Conservation (phyloP, 1,284 basidiomycete species). For the Athelia psychrophila region DNA sequence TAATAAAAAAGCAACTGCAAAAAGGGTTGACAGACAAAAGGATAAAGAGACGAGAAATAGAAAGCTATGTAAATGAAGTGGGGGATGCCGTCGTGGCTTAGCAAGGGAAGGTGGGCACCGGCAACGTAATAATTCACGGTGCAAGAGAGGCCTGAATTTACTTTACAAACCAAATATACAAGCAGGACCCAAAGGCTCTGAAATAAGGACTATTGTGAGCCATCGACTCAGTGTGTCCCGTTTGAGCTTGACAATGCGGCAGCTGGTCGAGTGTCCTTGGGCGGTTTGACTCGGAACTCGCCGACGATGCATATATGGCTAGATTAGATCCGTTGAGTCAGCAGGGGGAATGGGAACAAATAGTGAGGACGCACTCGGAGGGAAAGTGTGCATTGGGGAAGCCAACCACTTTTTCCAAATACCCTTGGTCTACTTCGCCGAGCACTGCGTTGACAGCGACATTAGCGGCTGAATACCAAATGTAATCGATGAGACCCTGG, state of each 20-base stretch:
- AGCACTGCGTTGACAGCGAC: slow-evolving; percentile 85
- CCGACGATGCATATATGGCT: slow-evolving; percentile 67
- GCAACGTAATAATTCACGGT: too few relatives aligned
- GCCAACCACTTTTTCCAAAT: slow-evolving; percentile 90
- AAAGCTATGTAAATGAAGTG: too few relatives aligned
- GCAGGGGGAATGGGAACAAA: slow-evolving; percentile 10
- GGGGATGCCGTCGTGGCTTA: too few relatives aligned
- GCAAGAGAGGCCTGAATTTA: too few relatives aligned
- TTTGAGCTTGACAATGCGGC: neutral
- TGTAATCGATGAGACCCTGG: slow-evolving; percentile 87
- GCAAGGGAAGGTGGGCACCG: too few relatives aligned
- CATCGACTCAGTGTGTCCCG: neutral
- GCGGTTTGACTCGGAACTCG: slow-evolving; percentile 76
- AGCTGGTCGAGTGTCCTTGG: slow-evolving; percentile 17
- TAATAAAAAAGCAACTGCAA: neutral
- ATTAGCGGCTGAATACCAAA: slow-evolving; percentile 86
- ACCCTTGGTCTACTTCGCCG: slow-evolving; percentile 84
- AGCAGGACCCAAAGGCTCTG: neutral
- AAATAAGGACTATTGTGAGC: neutral
- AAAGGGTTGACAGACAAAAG: neutral
- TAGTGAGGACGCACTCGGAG: slow-evolving; percentile 72
- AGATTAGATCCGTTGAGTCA: slow-evolving; percentile 17
- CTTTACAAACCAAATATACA: neutral
- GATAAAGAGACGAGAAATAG: neutral
- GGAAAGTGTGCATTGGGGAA: slow-evolving; percentile 98